These are phyloP conservation scores for Trichoderma lentiforme DNA, from an alignment of 2,329 filamentous ascomycete genomes.

Conservation along the genomic window DNA sequence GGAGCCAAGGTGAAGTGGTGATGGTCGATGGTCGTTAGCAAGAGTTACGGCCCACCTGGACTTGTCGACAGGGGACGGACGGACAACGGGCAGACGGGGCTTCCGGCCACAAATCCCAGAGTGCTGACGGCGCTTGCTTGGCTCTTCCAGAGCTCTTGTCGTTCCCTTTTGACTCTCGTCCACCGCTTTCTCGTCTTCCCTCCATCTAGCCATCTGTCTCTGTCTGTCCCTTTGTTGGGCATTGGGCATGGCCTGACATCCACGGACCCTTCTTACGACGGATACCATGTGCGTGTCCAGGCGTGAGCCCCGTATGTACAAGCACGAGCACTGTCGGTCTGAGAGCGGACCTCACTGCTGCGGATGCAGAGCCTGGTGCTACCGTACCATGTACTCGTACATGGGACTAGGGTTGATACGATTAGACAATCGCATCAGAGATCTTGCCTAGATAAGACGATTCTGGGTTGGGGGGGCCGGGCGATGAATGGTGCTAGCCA, in stretches of 20 bases:
- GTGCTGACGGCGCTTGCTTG: conserved; percentile 20
- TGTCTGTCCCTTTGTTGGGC: not conserved
- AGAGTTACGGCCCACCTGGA: not conserved
- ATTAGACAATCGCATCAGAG: conserved; percentile 18
- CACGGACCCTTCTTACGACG: not conserved
- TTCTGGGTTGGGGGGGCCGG: conserved; percentile 12
- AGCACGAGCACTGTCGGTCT: not conserved
- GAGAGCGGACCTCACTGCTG: conserved; percentile 3
- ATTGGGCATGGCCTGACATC: conserved; percentile 6
- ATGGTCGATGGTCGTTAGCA: conserved; percentile 16
- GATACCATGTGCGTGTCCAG: not conserved
- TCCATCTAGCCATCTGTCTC: not conserved
- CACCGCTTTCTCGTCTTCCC: conserved; percentile 16
- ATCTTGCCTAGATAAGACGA: conserved; percentile 17
- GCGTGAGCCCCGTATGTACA: not conserved
- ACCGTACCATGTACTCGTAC: not conserved
- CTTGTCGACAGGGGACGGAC: conserved; percentile 18
- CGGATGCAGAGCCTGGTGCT: not conserved
- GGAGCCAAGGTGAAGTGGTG: conserved; percentile 14
- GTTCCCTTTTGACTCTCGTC: conserved; percentile 6
- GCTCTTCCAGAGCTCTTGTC: conserved; percentile 13
- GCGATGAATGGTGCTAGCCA: conserved; percentile 12
- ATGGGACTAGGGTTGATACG: conserved; percentile 15
- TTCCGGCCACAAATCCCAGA: conserved; percentile 19
- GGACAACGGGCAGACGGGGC: conserved; percentile 20